phyloP scores from a whole-genome alignment of 805 yeast species.

The Alloascoidea hylecoeti region DNA sequence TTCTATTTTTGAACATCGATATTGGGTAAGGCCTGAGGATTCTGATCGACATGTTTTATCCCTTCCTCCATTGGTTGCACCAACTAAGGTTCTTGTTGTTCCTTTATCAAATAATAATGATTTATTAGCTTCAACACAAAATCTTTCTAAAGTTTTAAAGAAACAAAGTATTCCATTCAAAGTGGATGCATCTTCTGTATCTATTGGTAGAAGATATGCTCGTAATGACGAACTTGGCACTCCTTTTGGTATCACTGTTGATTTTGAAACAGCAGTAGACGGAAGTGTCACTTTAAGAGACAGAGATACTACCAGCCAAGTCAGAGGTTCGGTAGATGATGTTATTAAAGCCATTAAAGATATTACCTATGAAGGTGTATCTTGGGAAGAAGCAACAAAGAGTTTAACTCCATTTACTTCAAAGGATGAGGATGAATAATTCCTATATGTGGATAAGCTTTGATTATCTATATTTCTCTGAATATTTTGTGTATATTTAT shows the following conservation, averaged over 20 bases:
- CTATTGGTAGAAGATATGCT: constrained; percentile 96
- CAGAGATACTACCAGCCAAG: constrained; percentile 93
- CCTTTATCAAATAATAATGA: constrained; percentile 82
- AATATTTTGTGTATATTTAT: too few species aligned
- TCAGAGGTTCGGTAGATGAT: constrained; percentile 75
- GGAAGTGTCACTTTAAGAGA: constrained; percentile 89
- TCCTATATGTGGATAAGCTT: too few species aligned
- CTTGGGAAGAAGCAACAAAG: constrained; percentile 83
- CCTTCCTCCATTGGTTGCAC: constrained; percentile 91
- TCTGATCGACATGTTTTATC: constrained; percentile 82
- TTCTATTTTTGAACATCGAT: constrained; percentile 84
- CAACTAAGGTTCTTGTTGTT: constrained; percentile 90
- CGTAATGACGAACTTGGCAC: constrained; percentile 98
- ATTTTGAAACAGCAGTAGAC: constrained; percentile 84
- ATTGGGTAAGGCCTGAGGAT: constrained; percentile 91
- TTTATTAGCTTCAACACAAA: constrained; percentile 59
- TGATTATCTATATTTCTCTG: too few species aligned
- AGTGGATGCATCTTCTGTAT: constrained; percentile 93
- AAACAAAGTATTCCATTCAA: constrained; percentile 80
- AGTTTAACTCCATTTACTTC: constrained; percentile 59
- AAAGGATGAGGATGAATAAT: constrained; percentile 31
- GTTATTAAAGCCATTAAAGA: constrained; percentile 56
- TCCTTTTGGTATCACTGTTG: constrained; percentile 96
- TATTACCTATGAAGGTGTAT: constrained; percentile 56
- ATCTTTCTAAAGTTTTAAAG: constrained; percentile 61